Base-by-base conservation (phyloP, 2,329 filamentous ascomycete species). In the Trichoderma arundinaceum region DNA sequence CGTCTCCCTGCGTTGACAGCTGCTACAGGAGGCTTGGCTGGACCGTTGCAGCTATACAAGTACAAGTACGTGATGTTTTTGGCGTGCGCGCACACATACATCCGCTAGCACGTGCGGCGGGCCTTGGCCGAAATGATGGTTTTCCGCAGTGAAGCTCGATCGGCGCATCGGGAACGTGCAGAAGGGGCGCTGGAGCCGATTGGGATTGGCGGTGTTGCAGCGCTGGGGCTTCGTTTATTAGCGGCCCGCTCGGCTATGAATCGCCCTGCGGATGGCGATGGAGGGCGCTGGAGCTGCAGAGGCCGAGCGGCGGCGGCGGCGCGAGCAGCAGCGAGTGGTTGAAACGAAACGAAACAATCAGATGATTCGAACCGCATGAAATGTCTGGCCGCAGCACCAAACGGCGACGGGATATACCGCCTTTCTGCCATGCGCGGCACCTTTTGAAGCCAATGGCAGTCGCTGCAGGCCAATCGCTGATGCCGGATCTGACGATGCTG, bases 201-300 rank as follows among this genome's bases (percentile, higher is more conserved):
- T 19, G n/a, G 54, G 54, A 46, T 60, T 39, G 41, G 44, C 22
- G 41, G 41, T 15, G 22, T 10, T 28, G 0, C 3, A 43, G 52
- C 38, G 38, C 57, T 49, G 57, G 22, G 33, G 57, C 15, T 15
- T 60, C 57, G 44, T 49, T 49, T 60, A 60, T 15, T 46, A 54
- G 60, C 60, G 60, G 60, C 49, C 60, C 60, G 59, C 49, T 53
- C 59, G 59, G 49, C 49, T 63, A n/a, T 22, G 48, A 33, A 19
- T 28, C 22, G 17, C 35, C 58, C 35, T 61, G 58, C 35, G 32
- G 35, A 44, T 44, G 39, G 53, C 22, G 38, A 41, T 32, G 22
- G 10, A 41, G 19, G 39, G 19, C 7, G 10, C 3, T 33, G 38
- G 28, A n/a, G 15, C 10, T 32, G 38, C 19, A 22, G 43, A 52